phyloP scores from a whole-genome alignment of 2,329 filamentous ascomycete genomes.

The Phialophora macrospora region DNA sequence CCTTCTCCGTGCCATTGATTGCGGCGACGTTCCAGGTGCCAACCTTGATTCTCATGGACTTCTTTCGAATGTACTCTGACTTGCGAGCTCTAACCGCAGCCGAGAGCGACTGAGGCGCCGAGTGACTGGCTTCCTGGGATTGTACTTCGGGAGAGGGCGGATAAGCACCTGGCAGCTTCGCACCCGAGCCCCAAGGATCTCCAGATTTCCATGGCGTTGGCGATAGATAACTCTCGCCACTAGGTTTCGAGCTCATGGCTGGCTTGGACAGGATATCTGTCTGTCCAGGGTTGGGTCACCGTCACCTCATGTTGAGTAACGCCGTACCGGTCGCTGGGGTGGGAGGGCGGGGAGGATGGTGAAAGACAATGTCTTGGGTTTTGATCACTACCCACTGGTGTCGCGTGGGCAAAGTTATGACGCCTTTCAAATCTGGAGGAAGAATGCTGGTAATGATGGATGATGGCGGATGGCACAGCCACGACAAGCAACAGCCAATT shows the following conservation, averaged over 20 bases:
- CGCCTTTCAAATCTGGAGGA: constrained; percentile 1
- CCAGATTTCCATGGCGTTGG: constrained; percentile 33
- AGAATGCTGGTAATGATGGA: constrained; percentile 11
- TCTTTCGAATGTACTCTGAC: constrained; percentile 76
- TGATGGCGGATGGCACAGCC: constrained; percentile 15
- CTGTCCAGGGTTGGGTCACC: neutral
- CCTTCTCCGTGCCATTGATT: constrained; percentile 81
- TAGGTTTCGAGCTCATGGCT: constrained; percentile 29
- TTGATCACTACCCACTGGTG: constrained; percentile 13
- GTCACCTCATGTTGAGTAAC: constrained; percentile 23
- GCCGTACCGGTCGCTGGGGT: neutral
- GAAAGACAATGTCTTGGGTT: constrained; percentile 4
- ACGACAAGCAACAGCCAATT: constrained; percentile 6
- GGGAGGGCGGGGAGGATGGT: neutral
- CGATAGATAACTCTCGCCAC: constrained; percentile 24
- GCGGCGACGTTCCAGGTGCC: constrained; percentile 95
- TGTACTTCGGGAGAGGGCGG: constrained; percentile 42
- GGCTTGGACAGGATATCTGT: neutral
- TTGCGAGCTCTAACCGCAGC: constrained; percentile 71
- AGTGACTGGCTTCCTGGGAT: constrained; percentile 25
- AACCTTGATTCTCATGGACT: constrained; percentile 80
- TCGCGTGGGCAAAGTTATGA: constrained; percentile 21
- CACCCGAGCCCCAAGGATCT: constrained; percentile 37
- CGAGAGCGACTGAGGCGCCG: constrained; percentile 53
- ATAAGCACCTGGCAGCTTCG: constrained; percentile 57